Evolutionary conservation across 768 basidiomycete genomes (phyloP).

Genomic region (Leucosporidium scottii): DNA sequence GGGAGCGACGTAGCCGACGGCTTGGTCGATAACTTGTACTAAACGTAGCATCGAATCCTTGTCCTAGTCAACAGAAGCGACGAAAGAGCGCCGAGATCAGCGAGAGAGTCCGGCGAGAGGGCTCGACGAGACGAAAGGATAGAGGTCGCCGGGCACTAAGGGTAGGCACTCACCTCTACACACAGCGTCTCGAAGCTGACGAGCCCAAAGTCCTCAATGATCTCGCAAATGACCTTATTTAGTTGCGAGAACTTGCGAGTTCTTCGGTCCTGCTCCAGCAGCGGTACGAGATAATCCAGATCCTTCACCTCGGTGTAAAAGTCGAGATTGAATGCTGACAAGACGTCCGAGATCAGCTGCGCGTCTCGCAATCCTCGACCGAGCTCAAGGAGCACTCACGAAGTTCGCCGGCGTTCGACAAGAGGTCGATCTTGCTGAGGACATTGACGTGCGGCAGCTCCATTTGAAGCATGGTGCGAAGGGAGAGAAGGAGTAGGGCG

Average conservation of each 20-base stretch:
- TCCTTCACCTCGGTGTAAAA: conserved; percentile 99
- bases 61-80: conserved; percentile 51
- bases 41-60: conserved; percentile 91
- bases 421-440: conserved; percentile 87
- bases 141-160: too few relatives aligned
- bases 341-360: neutral
- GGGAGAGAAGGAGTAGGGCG: conserved; percentile 79
- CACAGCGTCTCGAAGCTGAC: conserved; percentile 96
- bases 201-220: conserved; percentile 87
- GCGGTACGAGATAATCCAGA: conserved; percentile 73
- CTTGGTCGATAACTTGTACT: conserved; percentile 74
- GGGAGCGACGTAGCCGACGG: conserved; percentile 87
- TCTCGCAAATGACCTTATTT: conserved; percentile 80
- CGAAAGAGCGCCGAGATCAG: neutral
- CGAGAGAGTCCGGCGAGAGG: neutral
- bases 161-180: conserved; percentile 83
- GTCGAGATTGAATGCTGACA: conserved; percentile 85
- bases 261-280: conserved; percentile 52
- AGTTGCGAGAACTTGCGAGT: conserved; percentile 66
- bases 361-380: neutral
- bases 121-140: too few relatives aligned
- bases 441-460: conserved; percentile 98
- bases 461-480: conserved; percentile 95
- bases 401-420: conserved; percentile 80
- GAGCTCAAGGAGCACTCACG: conserved; percentile 50